phyloP scores from a whole-genome alignment of 2,329 filamentous ascomycete species.

The Neospermospora avenae region DNA sequence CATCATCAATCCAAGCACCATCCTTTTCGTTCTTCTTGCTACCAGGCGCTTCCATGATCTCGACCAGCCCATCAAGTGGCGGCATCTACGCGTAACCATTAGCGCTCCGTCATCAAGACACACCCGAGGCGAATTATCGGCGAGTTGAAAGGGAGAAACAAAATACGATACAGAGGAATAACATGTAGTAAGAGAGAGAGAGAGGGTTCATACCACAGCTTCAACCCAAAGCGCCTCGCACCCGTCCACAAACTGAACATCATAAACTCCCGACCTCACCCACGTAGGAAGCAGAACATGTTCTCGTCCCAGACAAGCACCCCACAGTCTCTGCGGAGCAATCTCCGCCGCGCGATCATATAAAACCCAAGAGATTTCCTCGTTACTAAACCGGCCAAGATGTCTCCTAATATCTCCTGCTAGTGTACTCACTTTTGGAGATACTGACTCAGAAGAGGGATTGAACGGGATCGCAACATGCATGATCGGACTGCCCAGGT shows the following conservation, averaged over 20 bases:
- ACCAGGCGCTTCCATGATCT: conserved; percentile 38
- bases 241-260: conserved; percentile 40
- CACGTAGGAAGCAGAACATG: conserved; percentile 46
- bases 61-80: conserved; percentile 41
- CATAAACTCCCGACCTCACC: conserved; percentile 38
- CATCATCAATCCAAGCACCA: conserved; percentile 30
- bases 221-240: conserved; percentile 39
- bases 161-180: not conserved
- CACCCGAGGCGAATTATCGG: too few species aligned
- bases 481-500: conserved; percentile 45
- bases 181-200: not conserved
- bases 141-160: not conserved
- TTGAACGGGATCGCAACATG: conserved; percentile 36
- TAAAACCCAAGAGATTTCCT: conserved; percentile 39
- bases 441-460: not conserved
- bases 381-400: conserved; percentile 38
- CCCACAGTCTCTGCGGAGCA: conserved; percentile 47
- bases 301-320: conserved; percentile 41
- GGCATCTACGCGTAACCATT: conserved; percentile 35
- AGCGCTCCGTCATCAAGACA: not conserved
- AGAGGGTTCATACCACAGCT: conserved; percentile 23
- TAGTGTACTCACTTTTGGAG: not conserved
- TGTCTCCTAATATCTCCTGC: conserved; percentile 38
- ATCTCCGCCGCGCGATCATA: conserved; percentile 43
- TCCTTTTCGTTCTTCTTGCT: conserved; percentile 9